These are phyloP conservation scores for Hypomontagnella monticulosa DNA, from an alignment of 495 filamentous ascomycete species.

Conservation along the genomic window DNA sequence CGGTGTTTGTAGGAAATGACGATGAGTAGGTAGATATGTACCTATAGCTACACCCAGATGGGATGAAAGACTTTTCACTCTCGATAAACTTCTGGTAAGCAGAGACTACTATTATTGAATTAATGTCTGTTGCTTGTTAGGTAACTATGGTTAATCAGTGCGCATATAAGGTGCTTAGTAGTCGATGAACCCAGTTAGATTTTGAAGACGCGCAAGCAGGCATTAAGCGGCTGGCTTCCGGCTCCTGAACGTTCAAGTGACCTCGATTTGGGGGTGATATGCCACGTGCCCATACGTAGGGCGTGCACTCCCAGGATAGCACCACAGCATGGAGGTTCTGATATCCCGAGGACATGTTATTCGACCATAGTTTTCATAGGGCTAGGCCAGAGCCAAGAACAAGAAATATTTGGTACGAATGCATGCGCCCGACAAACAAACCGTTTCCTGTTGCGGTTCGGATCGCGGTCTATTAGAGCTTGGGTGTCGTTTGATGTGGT, in stretches of 20 bases:
- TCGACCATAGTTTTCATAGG: constrained; percentile 25
- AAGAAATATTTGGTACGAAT: constrained; percentile 22
- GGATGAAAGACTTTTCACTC: neutral
- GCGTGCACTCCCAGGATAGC: constrained; percentile 1
- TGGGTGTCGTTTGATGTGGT: constrained; percentile 17
- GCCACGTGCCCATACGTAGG: constrained; percentile 33
- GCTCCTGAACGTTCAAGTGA: constrained; percentile 4
- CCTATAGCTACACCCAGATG: too few relatives aligned
- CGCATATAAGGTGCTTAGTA: constrained; percentile 7
- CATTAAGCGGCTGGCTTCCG: constrained; percentile 13
- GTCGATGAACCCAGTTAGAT: constrained; percentile 10
- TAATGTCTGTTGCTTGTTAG: neutral
- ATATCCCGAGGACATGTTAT: constrained; percentile 13
- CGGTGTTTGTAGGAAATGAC: constrained; percentile 17
- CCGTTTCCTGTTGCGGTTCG: constrained; percentile 23
- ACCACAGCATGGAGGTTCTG: constrained; percentile 23
- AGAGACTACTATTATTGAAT: constrained; percentile 9
- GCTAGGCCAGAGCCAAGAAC: constrained; percentile 29
- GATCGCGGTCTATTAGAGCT: constrained; percentile 17
- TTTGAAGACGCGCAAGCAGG: constrained; percentile 1
- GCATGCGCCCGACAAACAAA: constrained; percentile 30
- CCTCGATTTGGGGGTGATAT: constrained; percentile 16
- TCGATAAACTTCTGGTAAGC: constrained; percentile 12
- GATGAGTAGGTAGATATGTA: neutral
- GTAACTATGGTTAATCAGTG: constrained; percentile 6